phyloP scores from a whole-genome alignment of 2,329 filamentous ascomycete species.

The Aspergillus thermomutatus region DNA sequence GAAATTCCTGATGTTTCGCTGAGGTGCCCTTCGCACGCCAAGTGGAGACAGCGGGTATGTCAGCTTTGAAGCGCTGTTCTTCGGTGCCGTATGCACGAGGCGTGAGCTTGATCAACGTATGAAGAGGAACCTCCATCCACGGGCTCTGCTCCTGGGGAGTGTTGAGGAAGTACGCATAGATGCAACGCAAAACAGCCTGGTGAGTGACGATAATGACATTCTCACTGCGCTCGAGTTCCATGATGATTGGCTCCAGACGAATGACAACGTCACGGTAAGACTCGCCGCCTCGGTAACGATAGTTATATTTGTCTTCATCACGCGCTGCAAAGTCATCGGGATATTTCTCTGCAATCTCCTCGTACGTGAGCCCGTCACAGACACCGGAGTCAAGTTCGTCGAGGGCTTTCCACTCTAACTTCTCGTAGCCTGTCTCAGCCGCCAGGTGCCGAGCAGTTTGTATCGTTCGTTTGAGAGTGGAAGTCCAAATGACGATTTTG shows the following conservation, averaged over 20 bases:
- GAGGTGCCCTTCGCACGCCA: constrained; percentile 93
- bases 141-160: constrained; percentile 87
- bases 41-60: constrained; percentile 93
- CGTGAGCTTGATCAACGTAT: constrained; percentile 94
- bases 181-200: constrained; percentile 92
- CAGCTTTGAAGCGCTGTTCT: constrained; percentile 80
- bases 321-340: constrained; percentile 94
- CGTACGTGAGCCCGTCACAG: constrained; percentile 94
- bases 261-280: constrained; percentile 97
- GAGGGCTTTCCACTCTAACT: constrained; percentile 96
- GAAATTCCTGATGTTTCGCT: constrained; percentile 70
- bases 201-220: constrained; percentile 98
- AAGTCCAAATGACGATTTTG: constrained; percentile 71
- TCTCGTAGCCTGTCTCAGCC: constrained; percentile 68
- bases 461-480: constrained; percentile 78
- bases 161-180: constrained; percentile 99
- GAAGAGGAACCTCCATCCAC: constrained; percentile 97
- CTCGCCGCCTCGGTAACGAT: constrained; percentile 94
- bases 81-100: constrained; percentile 91
- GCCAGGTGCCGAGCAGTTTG: constrained; percentile 83
- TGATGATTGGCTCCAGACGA: constrained; percentile 96
- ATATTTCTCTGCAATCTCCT: constrained; percentile 85
- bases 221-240: constrained; percentile 94
- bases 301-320: constrained; percentile 99
- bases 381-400: constrained; percentile 96